Evolutionary conservation across 805 yeast genomes (phyloP).

Genomic region (Sugiyamaella marilandica): DNA sequence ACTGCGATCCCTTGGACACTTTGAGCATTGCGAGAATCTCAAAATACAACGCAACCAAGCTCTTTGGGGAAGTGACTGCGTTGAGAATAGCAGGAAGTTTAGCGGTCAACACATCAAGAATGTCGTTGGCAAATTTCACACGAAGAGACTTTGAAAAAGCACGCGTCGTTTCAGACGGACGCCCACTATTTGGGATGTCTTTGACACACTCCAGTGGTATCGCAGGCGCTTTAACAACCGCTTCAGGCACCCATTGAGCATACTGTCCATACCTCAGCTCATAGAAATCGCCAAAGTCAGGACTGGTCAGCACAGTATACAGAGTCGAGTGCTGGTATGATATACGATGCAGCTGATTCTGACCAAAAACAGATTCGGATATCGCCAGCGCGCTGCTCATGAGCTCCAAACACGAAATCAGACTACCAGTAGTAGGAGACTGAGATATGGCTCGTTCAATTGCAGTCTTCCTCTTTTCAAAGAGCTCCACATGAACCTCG

Average conservation of each 20-base stretch:
- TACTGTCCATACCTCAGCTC: slow-evolving; percentile 14
- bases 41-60: slow-evolving; percentile 12
- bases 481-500: slow-evolving; percentile 13
- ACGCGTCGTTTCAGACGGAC: slow-evolving; percentile 1
- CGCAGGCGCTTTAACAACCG: slow-evolving; percentile 8
- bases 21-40: neutral
- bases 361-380: slow-evolving; percentile 14
- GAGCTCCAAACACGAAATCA: slow-evolving; percentile 12
- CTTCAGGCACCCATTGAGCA: slow-evolving; percentile 18
- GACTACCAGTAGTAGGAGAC: neutral
- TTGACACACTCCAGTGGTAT: slow-evolving; percentile 15
- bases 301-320: slow-evolving; percentile 15
- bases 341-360: slow-evolving; percentile 14
- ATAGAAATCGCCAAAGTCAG: slow-evolving; percentile 13
- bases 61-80: slow-evolving; percentile 2
- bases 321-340: slow-evolving; percentile 13
- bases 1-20: neutral
- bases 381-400: slow-evolving; percentile 13
- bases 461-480: slow-evolving; percentile 8
- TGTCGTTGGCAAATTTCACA: slow-evolving; percentile 4
- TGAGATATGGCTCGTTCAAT: neutral
- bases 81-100: slow-evolving; percentile 5
- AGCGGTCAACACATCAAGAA: slow-evolving; percentile 4
- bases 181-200: slow-evolving; percentile 1
- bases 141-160: neutral